These are phyloP conservation scores for Bidens hawaiensis DNA, from an alignment of 140 eudicot genomes.

Conservation along the genomic window DNA sequence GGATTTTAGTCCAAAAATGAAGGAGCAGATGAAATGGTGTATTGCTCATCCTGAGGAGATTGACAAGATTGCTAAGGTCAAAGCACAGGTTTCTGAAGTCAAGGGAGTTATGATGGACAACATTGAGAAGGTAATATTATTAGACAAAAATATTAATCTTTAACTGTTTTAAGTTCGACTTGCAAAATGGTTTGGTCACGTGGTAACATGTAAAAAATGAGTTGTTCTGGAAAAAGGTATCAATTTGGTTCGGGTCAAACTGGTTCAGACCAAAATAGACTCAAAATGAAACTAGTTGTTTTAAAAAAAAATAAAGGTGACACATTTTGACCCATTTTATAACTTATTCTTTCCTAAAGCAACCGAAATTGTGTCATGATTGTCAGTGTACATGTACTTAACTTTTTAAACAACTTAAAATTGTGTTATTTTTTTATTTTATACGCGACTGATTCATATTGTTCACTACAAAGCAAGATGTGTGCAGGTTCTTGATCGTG, in stretches of 20 bases:
- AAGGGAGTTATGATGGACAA: conserved; percentile 60
- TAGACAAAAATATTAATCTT: not conserved
- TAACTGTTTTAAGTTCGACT: not conserved
- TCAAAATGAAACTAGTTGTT: not conserved
- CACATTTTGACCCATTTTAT: not conserved
- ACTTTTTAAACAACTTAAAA: not conserved
- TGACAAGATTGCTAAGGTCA: conserved; percentile 54
- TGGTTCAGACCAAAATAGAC: not conserved
- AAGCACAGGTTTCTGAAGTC: conserved; percentile 60
- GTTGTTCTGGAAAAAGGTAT: not conserved
- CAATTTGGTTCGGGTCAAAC: not conserved
- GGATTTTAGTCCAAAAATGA: not conserved
- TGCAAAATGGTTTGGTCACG: not conserved
- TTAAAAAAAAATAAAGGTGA: not conserved
- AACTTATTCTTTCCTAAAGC: not conserved
- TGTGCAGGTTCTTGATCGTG: conserved; percentile 78
- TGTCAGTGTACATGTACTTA: not conserved
- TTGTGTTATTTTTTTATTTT: not conserved
- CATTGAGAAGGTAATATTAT: conserved; percentile 53
- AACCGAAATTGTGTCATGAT: too few relatives aligned
- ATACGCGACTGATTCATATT: not conserved
- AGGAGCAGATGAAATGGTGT: not conserved
- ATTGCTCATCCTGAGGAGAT: conserved; percentile 23
- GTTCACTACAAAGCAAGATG: not conserved
- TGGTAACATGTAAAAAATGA: not conserved